Conservation (phyloP, 2,329 filamentous ascomycete genomes). For the Colletotrichum sublineola region DNA sequence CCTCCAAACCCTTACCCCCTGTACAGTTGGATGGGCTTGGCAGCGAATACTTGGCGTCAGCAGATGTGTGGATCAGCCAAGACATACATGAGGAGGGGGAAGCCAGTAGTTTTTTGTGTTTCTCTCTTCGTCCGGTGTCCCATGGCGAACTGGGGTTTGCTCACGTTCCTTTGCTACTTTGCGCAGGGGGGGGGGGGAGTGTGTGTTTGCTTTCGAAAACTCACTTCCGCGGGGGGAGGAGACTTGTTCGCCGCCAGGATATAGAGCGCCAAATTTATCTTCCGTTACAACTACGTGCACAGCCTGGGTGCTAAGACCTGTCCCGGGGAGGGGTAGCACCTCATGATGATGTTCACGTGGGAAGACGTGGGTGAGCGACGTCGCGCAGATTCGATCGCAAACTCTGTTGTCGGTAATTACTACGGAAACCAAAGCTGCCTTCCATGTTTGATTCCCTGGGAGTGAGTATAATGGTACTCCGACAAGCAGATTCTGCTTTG, state of each 20-base stretch:
- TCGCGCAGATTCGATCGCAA: neutral
- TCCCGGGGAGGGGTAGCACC: neutral
- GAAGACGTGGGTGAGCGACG: neutral
- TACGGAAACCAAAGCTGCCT: neutral
- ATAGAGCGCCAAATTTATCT: slow-evolving; percentile 22
- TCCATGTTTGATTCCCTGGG: no score
- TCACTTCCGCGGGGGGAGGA: neutral
- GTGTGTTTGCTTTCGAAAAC: neutral
- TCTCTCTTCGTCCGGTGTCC: neutral
- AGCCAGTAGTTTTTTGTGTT: neutral
- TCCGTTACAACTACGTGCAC: slow-evolving; percentile 22
- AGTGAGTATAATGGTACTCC: fast-evolving
- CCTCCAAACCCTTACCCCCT: neutral
- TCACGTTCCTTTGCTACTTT: neutral
- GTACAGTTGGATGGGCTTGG: slow-evolving; percentile 26
- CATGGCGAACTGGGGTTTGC: neutral
- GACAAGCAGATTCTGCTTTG: neutral
- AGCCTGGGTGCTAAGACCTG: slow-evolving; percentile 1
- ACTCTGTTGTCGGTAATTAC: neutral
- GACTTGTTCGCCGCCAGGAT: neutral
- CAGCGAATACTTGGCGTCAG: slow-evolving; percentile 40
- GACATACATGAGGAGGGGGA: slow-evolving; percentile 12
- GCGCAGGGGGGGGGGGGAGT: neutral
- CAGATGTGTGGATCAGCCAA: slow-evolving; percentile 42
- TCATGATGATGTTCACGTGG: neutral